Percentiles rank a stretch among this genome's conserved stretches.
These are phyloP conservation scores for Suaeda aralocaspica DNA, from an alignment of 148 eudicot genomes.

Conservation along the genomic window DNA sequence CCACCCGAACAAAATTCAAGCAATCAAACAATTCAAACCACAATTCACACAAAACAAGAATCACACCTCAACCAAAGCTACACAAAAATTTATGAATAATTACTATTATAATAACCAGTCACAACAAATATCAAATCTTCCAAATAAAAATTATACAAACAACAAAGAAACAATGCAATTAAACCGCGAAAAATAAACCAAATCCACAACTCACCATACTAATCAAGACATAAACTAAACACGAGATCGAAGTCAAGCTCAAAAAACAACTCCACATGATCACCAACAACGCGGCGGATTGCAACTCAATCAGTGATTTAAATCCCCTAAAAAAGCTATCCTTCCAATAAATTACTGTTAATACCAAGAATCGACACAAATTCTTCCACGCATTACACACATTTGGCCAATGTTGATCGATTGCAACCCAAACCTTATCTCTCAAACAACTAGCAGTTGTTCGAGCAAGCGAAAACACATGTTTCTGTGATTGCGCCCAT, in stretches of 20 bases:
- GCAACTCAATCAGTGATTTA: slow-evolving; percentile 48
- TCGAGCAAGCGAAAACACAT: slow-evolving; percentile 45
- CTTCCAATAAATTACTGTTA: slow-evolving; percentile 56
- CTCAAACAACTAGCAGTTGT: slow-evolving; percentile 37
- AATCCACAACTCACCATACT: slow-evolving; percentile 53
- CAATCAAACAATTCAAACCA: neutral
- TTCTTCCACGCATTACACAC: slow-evolving; percentile 63
- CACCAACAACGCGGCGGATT: slow-evolving; percentile 78
- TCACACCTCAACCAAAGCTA: neutral
- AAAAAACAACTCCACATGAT: slow-evolving; percentile 97
- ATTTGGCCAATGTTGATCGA: slow-evolving; percentile 77
- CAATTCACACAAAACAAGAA: neutral
- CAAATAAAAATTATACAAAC: too few relatives aligned
- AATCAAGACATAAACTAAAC: slow-evolving; percentile 72
- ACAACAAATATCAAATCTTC: neutral
- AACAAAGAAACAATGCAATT: neutral
- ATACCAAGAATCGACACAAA: slow-evolving; percentile 39
- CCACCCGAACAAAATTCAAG: too few relatives aligned
- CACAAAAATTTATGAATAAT: too few relatives aligned
- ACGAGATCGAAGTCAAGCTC: slow-evolving; percentile 93
- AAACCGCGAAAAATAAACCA: neutral
- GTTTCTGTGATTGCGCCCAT: slow-evolving; percentile 71
- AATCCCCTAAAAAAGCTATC: slow-evolving; percentile 55
- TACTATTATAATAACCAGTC: neutral
- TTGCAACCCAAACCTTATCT: slow-evolving; percentile 53